These are phyloP conservation scores for Wolfiporia cocos DNA, from an alignment of 1,284 basidiomycete species.

Conservation along the genomic window DNA sequence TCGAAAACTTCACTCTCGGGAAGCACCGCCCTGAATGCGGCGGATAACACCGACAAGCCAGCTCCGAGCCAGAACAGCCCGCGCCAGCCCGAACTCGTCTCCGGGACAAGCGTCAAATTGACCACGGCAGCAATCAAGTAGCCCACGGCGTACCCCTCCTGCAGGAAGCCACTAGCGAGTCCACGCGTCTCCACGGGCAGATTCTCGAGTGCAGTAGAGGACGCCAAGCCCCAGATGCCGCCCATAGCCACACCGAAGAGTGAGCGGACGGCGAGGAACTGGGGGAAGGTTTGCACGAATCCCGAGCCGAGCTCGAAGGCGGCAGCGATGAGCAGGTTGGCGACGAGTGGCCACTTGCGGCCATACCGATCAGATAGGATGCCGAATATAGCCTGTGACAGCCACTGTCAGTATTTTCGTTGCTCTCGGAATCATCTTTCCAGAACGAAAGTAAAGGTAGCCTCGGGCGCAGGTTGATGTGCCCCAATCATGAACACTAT, in stretches of 20 bases:
- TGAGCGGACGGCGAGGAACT: constrained; percentile 70
- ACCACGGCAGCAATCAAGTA: constrained; percentile 54
- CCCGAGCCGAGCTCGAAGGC: constrained; percentile 75
- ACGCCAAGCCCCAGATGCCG: constrained; percentile 75
- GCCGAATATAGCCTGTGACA: constrained; percentile 65
- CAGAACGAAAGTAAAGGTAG: too few relatives aligned
- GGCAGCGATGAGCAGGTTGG: constrained; percentile 70
- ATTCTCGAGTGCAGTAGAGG: constrained; percentile 82
- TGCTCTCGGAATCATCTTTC: too few relatives aligned
- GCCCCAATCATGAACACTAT: too few relatives aligned
- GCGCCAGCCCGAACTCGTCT: constrained; percentile 48
- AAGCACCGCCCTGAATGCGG: constrained; percentile 60
- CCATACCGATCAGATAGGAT: constrained; percentile 82
- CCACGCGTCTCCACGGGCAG: constrained; percentile 86
- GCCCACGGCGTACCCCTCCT: constrained; percentile 60
- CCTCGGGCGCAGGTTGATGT: too few relatives aligned
- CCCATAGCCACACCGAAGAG: constrained; percentile 89
- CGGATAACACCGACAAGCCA: constrained; percentile 73
- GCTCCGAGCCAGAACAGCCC: constrained; percentile 64
- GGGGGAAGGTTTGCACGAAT: constrained; percentile 60
- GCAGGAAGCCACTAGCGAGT: constrained; percentile 76
- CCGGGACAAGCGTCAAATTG: constrained; percentile 70
- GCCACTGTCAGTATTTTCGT: too few relatives aligned
- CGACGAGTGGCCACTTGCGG: constrained; percentile 87
- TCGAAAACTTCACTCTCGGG: constrained; percentile 84